A percentile compares a stretch with the other conserved stretches of the same genome.
These are phyloP conservation scores for Aspergillaceae sp. DNA, from an alignment of 2,329 filamentous ascomycete genomes.

Conservation along the genomic window DNA sequence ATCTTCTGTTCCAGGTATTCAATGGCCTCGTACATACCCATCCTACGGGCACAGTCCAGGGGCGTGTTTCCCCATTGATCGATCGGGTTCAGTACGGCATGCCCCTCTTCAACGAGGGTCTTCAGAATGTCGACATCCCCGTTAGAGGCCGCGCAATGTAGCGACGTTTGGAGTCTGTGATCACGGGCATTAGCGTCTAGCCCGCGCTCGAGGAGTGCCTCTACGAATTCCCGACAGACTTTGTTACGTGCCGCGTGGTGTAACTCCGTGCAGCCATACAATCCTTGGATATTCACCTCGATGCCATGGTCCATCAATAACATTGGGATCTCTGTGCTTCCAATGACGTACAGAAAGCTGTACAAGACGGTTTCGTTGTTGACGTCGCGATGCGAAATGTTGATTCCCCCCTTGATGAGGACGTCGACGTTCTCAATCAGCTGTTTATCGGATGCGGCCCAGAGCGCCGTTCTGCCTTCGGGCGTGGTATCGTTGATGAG, in stretches of 20 bases:
- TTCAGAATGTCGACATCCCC: background rate
- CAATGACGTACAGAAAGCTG: background rate
- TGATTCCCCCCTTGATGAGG: constrained; percentile 1
- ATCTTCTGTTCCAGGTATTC: background rate
- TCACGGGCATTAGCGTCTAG: background rate
- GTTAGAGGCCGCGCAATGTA: background rate
- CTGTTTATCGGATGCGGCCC: background rate
- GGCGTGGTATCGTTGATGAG: background rate
- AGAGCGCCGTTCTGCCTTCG: constrained; percentile 2
- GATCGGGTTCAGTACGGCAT: background rate
- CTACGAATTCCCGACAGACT: background rate
- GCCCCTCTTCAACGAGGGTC: constrained; percentile 1
- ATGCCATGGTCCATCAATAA: constrained; percentile 1
- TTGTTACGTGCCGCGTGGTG: constrained; percentile 1
- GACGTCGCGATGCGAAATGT: constrained; percentile 1
- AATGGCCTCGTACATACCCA: background rate
- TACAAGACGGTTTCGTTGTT: constrained; percentile 4
- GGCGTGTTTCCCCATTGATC: background rate
- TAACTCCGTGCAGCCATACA: constrained; percentile 3
- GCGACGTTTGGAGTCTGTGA: background rate
- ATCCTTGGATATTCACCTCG: constrained; percentile 1
- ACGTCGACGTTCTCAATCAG: background rate
- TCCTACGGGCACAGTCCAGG: background rate
- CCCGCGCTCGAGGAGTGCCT: background rate
- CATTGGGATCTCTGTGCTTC: background rate